phyloP scores from a whole-genome alignment of 345 rosid species.

The Syzygium grande region DNA sequence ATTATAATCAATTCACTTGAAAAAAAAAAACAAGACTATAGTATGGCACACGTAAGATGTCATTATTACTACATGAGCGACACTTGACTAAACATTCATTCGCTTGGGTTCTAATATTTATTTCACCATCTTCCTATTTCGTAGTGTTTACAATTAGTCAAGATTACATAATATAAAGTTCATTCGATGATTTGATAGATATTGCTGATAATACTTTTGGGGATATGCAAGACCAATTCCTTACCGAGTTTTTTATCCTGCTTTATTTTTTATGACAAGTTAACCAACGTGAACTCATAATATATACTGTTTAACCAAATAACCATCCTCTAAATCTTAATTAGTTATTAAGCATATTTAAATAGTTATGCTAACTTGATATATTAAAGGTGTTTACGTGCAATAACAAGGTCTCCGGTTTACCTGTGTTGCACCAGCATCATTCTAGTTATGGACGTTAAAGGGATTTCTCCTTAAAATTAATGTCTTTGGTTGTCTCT shows the following conservation, averaged over 20 bases:
- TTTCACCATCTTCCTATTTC: neutral
- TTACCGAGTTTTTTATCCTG: neutral
- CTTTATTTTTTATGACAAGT: neutral
- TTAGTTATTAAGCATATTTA: neutral
- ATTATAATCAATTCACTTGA: too few relatives aligned
- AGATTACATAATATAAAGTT: neutral
- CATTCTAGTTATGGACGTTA: neutral
- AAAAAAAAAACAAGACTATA: too few relatives aligned
- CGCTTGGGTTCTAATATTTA: neutral
- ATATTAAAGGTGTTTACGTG: neutral
- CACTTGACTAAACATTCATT: neutral
- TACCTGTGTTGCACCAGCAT: neutral
- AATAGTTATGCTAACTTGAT: neutral
- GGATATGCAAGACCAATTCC: neutral
- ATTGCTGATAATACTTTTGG: neutral
- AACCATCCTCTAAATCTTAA: neutral
- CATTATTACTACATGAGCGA: too few relatives aligned
- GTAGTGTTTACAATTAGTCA: neutral
- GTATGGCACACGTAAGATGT: too few relatives aligned
- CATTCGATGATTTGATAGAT: neutral
- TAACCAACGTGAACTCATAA: neutral
- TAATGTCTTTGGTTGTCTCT: neutral
- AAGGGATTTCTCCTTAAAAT: neutral
- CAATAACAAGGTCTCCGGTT: neutral
- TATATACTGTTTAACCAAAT: neutral